Evolutionary conservation across 352 stramenopile species (phyloP).

Genomic region (Phytopythium chamaehyphon): DNA sequence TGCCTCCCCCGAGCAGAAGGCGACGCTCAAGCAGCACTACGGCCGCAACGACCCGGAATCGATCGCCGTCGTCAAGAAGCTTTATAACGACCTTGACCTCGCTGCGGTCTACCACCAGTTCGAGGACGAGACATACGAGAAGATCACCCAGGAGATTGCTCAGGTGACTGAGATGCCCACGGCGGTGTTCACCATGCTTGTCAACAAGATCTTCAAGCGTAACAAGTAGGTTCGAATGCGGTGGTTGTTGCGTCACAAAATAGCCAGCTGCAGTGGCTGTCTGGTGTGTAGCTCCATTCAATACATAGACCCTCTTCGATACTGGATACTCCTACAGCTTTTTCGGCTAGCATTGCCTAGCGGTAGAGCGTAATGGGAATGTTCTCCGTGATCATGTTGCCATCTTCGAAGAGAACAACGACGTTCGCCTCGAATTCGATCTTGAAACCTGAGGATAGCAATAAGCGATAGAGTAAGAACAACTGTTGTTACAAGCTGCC

Average conservation of each 20-base stretch:
- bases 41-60: constrained; percentile 76
- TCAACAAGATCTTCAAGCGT: constrained; percentile 97
- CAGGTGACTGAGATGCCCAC: constrained; percentile 83
- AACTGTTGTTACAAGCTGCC: not conserved
- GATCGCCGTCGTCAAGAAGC: constrained; percentile 88
- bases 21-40: constrained; percentile 91
- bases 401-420: constrained; percentile 90
- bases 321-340: no score
- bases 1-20: constrained; percentile 68
- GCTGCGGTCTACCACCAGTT: constrained; percentile 88
- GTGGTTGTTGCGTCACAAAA: not conserved
- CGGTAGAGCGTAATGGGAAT: constrained; percentile 86
- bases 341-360: constrained; percentile 27
- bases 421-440: constrained; percentile 93
- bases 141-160: constrained; percentile 77
- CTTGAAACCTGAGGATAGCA: constrained; percentile 61
- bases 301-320: no score
- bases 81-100: constrained; percentile 94
- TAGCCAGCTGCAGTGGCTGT: not conserved
- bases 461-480: not conserved
- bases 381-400: constrained; percentile 90
- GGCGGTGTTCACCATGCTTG: constrained; percentile 91
- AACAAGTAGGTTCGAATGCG: constrained; percentile 74
- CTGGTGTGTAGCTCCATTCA: no score
- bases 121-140: constrained; percentile 91